Evolutionary conservation across 106 monocot species (phyloP).

Genomic region (Dendrobium officinale): DNA sequence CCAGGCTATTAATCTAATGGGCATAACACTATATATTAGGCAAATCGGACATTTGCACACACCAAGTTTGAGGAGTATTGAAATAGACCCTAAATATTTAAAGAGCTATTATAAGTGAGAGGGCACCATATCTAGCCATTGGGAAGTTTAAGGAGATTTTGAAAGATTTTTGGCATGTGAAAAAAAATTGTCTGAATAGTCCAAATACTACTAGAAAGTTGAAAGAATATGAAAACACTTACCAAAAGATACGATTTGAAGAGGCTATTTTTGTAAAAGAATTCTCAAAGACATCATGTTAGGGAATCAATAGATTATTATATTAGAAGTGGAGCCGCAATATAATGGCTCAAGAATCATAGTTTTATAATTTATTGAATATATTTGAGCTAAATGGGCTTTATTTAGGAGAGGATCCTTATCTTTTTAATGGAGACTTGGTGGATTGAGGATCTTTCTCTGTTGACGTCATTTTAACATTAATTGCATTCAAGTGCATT

Average conservation of each 20-base stretch:
- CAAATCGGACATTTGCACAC: conserved; percentile 96
- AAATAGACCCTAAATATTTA: conserved; percentile 84
- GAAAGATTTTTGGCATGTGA: conserved; percentile 50
- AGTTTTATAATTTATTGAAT: conserved; percentile 83
- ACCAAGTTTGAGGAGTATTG: conserved; percentile 93
- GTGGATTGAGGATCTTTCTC: conserved; percentile 97
- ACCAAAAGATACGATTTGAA: conserved; percentile 93
- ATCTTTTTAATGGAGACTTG: conserved; percentile 98
- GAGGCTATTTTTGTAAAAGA: conserved; percentile 80
- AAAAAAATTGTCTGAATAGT: conserved; percentile 81
- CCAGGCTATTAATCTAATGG: conserved; percentile 78
- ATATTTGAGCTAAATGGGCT: conserved; percentile 98
- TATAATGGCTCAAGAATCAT: conserved; percentile 91
- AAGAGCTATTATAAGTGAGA: conserved; percentile 97
- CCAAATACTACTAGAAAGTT: conserved; percentile 88
- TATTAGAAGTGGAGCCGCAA: conserved; percentile 67
- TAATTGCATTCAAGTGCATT: conserved; percentile 97
- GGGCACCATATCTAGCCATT: conserved; percentile 88
- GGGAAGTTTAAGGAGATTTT: conserved; percentile 98
- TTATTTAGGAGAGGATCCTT: conserved; percentile 87
- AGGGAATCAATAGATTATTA: conserved; percentile 85
- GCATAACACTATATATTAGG: conserved; percentile 87
- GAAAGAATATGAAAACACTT: conserved; percentile 94
- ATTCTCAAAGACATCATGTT: conserved; percentile 39
- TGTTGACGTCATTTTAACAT: conserved; percentile 90